Conservation (phyloP, 1,284 basidiomycete species). For the Cryptococcus sp. region DNA sequence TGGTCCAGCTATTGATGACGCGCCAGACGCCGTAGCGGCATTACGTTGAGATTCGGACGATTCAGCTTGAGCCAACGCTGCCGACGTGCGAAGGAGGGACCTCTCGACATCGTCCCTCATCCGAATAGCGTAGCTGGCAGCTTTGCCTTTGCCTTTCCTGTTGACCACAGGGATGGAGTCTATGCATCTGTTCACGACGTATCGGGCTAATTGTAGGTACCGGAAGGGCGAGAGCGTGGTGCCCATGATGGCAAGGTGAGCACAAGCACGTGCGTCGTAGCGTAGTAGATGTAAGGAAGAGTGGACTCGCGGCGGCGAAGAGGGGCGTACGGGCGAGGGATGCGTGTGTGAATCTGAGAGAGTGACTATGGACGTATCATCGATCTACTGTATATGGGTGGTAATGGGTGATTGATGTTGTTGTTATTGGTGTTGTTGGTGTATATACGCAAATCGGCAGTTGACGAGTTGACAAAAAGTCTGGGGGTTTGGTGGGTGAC, state of each 20-base stretch:
- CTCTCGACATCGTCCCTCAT: background rate
- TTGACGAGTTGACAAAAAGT: no score
- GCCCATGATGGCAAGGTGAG: conserved; percentile 19
- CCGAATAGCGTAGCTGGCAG: background rate
- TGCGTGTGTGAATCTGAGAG: no score
- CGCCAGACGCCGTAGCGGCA: background rate
- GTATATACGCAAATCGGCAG: no score
- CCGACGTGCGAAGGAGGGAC: background rate
- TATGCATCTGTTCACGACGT: conserved; percentile 44
- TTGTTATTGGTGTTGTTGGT: no score
- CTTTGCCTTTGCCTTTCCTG: conserved; percentile 31
- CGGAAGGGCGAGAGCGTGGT: conserved; percentile 48
- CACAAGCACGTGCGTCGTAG: background rate
- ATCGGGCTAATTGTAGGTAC: conserved; percentile 45
- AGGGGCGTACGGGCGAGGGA: no score
- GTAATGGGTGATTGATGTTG: no score
- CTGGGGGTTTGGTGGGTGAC: no score
- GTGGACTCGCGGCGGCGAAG: no score
- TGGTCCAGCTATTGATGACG: background rate
- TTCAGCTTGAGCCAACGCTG: background rate
- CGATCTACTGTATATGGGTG: no score
- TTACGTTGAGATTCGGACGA: background rate
- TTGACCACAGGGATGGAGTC: conserved; percentile 29
- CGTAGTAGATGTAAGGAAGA: background rate
- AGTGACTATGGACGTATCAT: no score